These are phyloP conservation scores for Cladorrhinum sp. DNA, from an alignment of 2,329 filamentous ascomycete genomes.

Conservation along the genomic window DNA sequence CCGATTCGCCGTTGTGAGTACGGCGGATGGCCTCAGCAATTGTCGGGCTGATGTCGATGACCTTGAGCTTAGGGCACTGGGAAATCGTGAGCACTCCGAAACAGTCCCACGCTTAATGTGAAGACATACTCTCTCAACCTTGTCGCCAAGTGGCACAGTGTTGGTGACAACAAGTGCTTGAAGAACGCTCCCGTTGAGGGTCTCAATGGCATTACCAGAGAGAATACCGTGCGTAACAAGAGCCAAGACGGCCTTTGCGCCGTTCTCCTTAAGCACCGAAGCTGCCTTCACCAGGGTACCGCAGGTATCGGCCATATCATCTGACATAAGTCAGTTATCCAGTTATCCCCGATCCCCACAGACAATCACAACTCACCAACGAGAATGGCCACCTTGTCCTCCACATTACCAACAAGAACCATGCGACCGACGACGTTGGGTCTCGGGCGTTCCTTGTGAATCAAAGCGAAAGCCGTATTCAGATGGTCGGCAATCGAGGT, in stretches of 20 bases:
- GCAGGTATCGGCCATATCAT: conserved; percentile 11
- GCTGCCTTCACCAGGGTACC: conserved; percentile 70
- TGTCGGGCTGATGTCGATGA: conserved; percentile 88
- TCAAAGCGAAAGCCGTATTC: conserved; percentile 86
- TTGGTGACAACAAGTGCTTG: conserved; percentile 85
- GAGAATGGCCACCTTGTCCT: conserved; percentile 87
- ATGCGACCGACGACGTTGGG: conserved; percentile 80
- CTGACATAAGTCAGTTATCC: neutral
- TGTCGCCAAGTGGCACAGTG: conserved; percentile 76
- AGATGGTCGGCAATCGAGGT: conserved; percentile 91
- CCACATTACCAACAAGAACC: conserved; percentile 93
- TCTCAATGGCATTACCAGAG: conserved; percentile 83
- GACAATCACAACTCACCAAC: conserved; percentile 45
- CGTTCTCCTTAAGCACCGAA: conserved; percentile 80
- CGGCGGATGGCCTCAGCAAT: conserved; percentile 67
- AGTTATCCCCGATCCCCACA: too few species aligned
- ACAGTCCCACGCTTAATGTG: conserved; percentile 14
- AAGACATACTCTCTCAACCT: conserved; percentile 56
- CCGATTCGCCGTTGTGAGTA: conserved; percentile 55
- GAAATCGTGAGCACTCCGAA: conserved; percentile 7
- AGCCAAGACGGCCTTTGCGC: conserved; percentile 83
- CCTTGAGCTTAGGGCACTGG: conserved; percentile 69
- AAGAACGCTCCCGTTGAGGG: conserved; percentile 69
- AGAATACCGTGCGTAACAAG: conserved; percentile 95
- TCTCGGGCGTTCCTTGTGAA: conserved; percentile 91